Base-by-base conservation (phyloP, 1,139 yeast species). In the Sugiyamaella castrensis region DNA sequence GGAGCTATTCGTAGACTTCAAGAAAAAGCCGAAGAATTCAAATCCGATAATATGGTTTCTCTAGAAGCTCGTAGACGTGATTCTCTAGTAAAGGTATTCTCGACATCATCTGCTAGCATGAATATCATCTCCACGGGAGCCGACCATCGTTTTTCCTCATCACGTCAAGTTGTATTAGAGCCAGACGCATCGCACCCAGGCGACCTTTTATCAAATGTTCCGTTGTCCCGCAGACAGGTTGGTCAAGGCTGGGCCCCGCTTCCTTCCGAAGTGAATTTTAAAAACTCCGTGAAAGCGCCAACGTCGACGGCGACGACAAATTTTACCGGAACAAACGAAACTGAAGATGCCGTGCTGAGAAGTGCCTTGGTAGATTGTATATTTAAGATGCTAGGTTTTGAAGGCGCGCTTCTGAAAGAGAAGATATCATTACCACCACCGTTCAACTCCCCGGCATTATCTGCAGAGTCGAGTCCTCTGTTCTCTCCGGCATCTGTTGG, bases 191-290 rank as follows among this genome's bases (percentile, higher is more conserved):
- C 79, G 29, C 84, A 86, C 52, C 96, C 96, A 0, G 96, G 96
- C 29, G 96, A 88, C 64, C 72, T 88, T 49, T 69, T 88, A 12
- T 85, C 95, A 0, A 86, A 86, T 47, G 96, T 85, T 0, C 94
- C 96, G 0, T 67, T 87, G 3, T 79, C 89, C 0, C 72, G 91
- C 55, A 71, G 75, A 51, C 52, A 49, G 29, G 33, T 40, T 32
- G 51, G 51, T 13, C 41, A 40, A 15, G 51, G 51, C 2, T 48
- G 51, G 51, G 51, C 51, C 9, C 51, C 51, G 8, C 37, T 43
- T 11, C 51, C 51, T 2, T 30, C 24, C 16, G 51, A 47, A 8
- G 37, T 38, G 8, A 37, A 37, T 13, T 39, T 36, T 12, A 35
- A 37, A 29, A 15, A n/a, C 30, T 8, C 62, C 54, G 27, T 37